phyloP scores from a whole-genome alignment of 2,329 filamentous ascomycete genomes.

The Stagonosporopsis cucurbitacearum region DNA sequence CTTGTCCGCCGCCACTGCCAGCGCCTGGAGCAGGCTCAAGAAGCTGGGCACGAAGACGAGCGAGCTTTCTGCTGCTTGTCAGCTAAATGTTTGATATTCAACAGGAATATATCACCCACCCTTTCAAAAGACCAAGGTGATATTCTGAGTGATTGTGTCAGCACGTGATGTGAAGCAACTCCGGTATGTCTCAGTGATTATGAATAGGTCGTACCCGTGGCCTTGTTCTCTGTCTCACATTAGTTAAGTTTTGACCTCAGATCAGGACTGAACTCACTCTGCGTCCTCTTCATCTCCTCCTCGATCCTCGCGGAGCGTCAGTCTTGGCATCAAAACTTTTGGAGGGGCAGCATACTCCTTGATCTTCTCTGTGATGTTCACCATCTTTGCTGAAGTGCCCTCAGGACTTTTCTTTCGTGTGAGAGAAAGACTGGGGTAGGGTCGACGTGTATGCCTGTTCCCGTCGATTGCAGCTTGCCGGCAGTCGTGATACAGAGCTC shows the following conservation, averaged over 20 bases:
- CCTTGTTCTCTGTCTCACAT: conserved; percentile 84
- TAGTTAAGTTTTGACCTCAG: conserved; percentile 34
- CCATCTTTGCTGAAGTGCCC: conserved; percentile 66
- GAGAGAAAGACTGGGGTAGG: conserved; percentile 18
- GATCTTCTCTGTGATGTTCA: conserved; percentile 99
- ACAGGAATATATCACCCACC: conserved; percentile 59
- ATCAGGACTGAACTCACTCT: conserved; percentile 68
- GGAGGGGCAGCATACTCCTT: conserved; percentile 75
- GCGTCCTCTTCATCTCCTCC: conserved; percentile 98
- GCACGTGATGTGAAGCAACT: conserved; percentile 32
- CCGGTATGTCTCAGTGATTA: conserved; percentile 4
- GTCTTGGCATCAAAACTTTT: conserved; percentile 39
- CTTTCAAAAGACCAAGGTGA: conserved; percentile 96
- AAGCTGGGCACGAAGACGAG: conserved; percentile 89
- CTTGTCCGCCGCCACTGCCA: conserved; percentile 77
- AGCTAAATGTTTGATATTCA: conserved; percentile 12
- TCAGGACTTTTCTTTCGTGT: not conserved
- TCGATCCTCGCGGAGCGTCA: conserved; percentile 76
- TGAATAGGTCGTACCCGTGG: conserved; percentile 75
- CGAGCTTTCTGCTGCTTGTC: conserved; percentile 76
- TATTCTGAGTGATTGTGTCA: conserved; percentile 72
- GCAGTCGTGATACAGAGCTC: conserved; percentile 41
- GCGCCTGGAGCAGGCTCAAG: conserved; percentile 85
- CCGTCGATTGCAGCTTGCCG: conserved; percentile 11
- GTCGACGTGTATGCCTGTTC: not conserved